Conservation (phyloP, 495 filamentous ascomycete genomes). For the Penicillium lividum region DNA sequence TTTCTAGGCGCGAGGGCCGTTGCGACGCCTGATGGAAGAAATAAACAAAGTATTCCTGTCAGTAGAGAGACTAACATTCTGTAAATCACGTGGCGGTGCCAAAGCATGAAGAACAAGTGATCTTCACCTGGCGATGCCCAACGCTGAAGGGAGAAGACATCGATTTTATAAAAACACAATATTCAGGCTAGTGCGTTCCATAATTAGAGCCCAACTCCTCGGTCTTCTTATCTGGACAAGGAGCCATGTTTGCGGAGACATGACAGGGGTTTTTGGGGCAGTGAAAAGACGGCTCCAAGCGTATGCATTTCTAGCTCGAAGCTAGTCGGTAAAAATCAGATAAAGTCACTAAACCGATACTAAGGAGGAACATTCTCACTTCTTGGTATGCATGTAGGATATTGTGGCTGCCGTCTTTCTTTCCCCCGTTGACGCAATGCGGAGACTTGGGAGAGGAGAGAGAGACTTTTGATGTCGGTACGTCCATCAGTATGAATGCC, state of each 20-base stretch:
- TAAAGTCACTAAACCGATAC: no score
- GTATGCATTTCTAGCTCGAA: neutral
- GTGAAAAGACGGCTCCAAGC: neutral
- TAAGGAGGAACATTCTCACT: no score
- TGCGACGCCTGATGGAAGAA: neutral
- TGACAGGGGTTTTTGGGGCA: neutral
- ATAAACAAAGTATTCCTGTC: neutral
- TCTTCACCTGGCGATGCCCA: neutral
- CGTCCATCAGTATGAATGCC: no score
- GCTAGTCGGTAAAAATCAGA: neutral
- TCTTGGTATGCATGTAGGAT: no score
- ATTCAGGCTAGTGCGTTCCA: neutral
- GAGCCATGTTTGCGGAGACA: neutral
- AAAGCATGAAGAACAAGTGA: neutral
- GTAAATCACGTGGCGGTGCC: neutral
- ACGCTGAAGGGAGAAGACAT: neutral
- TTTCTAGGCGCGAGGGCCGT: conserved; percentile 1
- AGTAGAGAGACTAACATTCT: neutral
- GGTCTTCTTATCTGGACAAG: neutral
- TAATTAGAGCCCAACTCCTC: neutral
- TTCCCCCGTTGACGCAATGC: no score
- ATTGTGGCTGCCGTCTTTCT: no score
- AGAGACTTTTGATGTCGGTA: no score
- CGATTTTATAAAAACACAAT: neutral
- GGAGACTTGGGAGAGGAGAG: no score